phyloP scores from a whole-genome alignment of 140 eudicot genomes.

The Erigeron philadelphicus region DNA sequence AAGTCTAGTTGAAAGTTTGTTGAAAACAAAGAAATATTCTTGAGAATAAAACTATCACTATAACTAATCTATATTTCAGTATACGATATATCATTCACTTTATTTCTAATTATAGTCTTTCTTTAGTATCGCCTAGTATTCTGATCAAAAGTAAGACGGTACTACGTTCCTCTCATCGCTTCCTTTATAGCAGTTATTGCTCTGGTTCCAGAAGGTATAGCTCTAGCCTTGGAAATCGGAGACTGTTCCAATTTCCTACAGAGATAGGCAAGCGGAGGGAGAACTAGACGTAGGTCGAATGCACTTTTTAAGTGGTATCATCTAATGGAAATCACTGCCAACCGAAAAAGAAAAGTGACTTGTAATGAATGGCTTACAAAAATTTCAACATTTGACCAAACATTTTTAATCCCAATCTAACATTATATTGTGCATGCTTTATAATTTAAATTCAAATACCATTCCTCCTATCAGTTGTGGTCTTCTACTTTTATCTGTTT shows the following conservation, averaged over 20 bases:
- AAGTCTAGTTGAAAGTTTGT: too few species aligned
- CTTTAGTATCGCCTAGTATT: conserved; percentile 25
- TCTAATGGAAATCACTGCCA: conserved; percentile 26
- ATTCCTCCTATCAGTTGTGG: conserved; percentile 25
- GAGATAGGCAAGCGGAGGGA: too few species aligned
- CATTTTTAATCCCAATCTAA: conserved; percentile 14
- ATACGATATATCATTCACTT: too few species aligned
- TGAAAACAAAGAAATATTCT: too few species aligned
- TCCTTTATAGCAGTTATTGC: too few species aligned
- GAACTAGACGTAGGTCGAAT: too few species aligned
- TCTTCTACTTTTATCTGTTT: conserved; percentile 10
- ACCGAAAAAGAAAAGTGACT: conserved; percentile 27
- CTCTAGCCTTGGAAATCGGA: too few species aligned
- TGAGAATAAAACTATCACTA: too few species aligned
- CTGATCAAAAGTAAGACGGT: conserved; percentile 23
- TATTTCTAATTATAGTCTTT: neutral
- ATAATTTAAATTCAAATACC: conserved; percentile 12
- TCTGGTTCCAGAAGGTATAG: too few species aligned
- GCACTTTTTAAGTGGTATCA: conserved; percentile 17
- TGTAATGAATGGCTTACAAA: conserved; percentile 35
- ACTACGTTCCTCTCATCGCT: too few species aligned
- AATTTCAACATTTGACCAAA: conserved; percentile 41
- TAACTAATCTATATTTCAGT: too few species aligned
- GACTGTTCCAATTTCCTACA: too few species aligned
- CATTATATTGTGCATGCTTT: conserved; percentile 17